Percentiles rank a stretch among this genome's conserved stretches.
Conservation (phyloP, 2,329 filamentous ascomycete species). For the Epichloe coenophiala region DNA sequence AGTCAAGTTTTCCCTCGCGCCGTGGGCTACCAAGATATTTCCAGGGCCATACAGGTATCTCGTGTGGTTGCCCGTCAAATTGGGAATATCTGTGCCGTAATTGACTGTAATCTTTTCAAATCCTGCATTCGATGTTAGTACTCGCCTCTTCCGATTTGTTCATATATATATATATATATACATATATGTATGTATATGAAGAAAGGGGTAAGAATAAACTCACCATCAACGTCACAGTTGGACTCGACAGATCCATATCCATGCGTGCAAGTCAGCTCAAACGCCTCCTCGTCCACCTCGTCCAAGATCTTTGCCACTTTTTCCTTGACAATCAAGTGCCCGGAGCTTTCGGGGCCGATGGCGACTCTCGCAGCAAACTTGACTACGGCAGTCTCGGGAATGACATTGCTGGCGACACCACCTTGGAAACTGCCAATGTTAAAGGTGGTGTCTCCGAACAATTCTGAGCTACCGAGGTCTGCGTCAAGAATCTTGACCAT, state of each 20-base stretch:
- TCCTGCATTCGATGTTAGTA: constrained; percentile 26
- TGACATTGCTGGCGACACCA: constrained; percentile 80
- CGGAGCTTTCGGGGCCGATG: constrained; percentile 49
- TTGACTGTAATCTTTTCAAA: constrained; percentile 80
- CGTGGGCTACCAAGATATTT: constrained; percentile 77
- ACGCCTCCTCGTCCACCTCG: constrained; percentile 42
- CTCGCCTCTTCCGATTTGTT: not conserved
- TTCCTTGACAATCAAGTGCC: constrained; percentile 39
- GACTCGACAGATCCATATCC: constrained; percentile 70
- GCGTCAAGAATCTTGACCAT: constrained; percentile 52
- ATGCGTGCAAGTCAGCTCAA: constrained; percentile 46
- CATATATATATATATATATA: too few species aligned
- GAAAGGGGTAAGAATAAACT: constrained; percentile 8
- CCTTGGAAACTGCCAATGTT: constrained; percentile 71
- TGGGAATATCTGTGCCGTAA: constrained; percentile 86
- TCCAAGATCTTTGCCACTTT: constrained; percentile 42
- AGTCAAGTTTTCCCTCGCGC: constrained; percentile 66
- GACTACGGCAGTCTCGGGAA: constrained; percentile 60
- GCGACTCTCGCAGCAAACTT: constrained; percentile 63
- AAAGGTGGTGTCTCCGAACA: constrained; percentile 77
- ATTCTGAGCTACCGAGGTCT: constrained; percentile 60
- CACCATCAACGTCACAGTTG: constrained; percentile 68
- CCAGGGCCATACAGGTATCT: constrained; percentile 56
- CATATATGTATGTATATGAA: too few species aligned
- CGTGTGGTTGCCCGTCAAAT: constrained; percentile 54